Evolutionary conservation across 2,329 filamentous ascomycete genomes (phyloP).

Genomic region (Nothomitra cinnamomea): DNA sequence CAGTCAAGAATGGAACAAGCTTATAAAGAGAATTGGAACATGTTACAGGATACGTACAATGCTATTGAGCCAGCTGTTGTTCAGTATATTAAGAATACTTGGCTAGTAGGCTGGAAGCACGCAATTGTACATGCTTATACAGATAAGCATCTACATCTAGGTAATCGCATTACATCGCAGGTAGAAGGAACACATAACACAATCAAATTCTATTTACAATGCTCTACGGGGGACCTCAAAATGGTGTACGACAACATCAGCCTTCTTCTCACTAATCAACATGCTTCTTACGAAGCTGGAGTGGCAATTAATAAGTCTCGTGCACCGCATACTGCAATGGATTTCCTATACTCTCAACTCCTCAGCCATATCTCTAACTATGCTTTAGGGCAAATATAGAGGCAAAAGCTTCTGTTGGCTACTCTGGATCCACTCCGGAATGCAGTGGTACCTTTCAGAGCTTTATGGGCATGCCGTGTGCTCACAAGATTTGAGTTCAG

Average conservation of each 20-base stretch:
- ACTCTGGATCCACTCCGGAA: neutral
- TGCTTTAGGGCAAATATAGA: no score
- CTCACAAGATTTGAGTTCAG: neutral
- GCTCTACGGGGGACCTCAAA: no score
- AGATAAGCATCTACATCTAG: neutral
- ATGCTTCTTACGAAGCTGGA: neutral
- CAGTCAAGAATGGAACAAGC: neutral
- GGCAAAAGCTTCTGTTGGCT: no score
- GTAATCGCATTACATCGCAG: neutral
- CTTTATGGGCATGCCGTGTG: neutral
- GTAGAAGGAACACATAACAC: no score
- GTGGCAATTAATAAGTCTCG: neutral
- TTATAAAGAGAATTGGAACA: neutral
- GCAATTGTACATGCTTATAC: neutral
- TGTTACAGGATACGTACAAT: neutral
- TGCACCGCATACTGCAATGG: no score
- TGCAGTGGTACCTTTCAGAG: neutral
- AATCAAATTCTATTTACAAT: no score
- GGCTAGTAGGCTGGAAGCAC: no score
- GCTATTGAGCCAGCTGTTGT: neutral
- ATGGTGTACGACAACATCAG: no score
- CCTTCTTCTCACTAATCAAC: neutral
- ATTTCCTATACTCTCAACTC: no score
- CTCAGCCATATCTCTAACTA: no score
- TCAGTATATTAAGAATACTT: neutral